Base-by-base conservation (phyloP, 2,329 filamentous ascomycete genomes). In the Talaromyces atroroseus region DNA sequence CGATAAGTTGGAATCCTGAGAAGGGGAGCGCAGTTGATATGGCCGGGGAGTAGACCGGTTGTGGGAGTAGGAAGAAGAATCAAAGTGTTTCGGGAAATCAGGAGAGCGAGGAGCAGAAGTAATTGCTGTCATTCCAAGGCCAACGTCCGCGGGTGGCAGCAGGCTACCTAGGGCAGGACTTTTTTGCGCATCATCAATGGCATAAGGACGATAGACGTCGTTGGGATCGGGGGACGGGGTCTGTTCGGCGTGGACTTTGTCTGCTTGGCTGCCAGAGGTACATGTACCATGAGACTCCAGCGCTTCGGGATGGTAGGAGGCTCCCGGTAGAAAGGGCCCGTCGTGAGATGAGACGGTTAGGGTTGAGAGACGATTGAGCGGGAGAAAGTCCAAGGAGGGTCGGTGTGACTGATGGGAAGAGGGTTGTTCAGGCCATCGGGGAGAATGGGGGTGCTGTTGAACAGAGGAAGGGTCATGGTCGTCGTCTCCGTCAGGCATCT, bases 201-300 rank as follows among this genome's bases (percentile, higher is more conserved):
- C 69, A 64, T 76, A 76, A 46, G 73, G 71, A 62, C 77, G 74
- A 63, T 80, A 81, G 66, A 78, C 81, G 20, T 80, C 78, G 67
- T 78, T 76, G 38, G 78, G 79, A 62, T 79, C 75, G 46, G 73
- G 69, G 24, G 71, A 74, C 16, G 64, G 60, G 56, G 59, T 52
- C 56, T 61, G 59, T 59, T 53, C 57, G 60, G 52, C 26, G 57
- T 63, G 61, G 63, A 61, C 55, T 53, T 53, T 58, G 24, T 23
- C 47, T 34, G 32, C 46, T 40, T n/a, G 45, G 32, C 20, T 52
- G 20, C n/a, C 44, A 29, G 40, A 29, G 16, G 24, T 45, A 45
- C 34, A 40, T n/a, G 47, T 14, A 24, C 12, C n/a, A 21, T 36
- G 48, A 40, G 38, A 48, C 12, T 47, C 50, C 16, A 46, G 24